Evolutionary conservation across 2,329 filamentous ascomycete species (phyloP).

Genomic region (Mariannaea elegans): DNA sequence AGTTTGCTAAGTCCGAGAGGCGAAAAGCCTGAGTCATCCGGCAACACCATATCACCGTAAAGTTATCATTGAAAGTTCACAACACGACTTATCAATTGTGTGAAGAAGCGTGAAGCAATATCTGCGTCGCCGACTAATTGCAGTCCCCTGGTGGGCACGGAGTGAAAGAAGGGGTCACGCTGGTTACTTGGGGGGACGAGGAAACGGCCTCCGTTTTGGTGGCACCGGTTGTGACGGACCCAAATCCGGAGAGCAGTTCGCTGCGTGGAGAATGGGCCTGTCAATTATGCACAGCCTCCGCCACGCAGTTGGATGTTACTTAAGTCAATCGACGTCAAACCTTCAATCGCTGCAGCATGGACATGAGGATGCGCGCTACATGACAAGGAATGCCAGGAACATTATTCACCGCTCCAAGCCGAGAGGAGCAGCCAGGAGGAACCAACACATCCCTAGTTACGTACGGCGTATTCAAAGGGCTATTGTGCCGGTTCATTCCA

Average conservation of each 20-base stretch:
- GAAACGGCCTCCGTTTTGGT: neutral
- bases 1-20: slow-evolving; percentile 31
- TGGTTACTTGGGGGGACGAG: too few species aligned
- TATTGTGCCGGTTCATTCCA: neutral
- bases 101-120: neutral
- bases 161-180: too few species aligned
- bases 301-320: neutral
- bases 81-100: too few species aligned
- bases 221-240: neutral
- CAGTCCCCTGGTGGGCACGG: too few species aligned
- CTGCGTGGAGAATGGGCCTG: slow-evolving; percentile 4
- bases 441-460: neutral
- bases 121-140: too few species aligned
- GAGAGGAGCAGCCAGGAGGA: neutral
- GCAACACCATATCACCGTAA: neutral
- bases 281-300: slow-evolving; percentile 8
- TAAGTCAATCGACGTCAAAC: slow-evolving; percentile 1
- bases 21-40: slow-evolving; percentile 29
- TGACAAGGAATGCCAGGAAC: slow-evolving; percentile 1
- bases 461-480: neutral
- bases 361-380: slow-evolving; percentile 10
- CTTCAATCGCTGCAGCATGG: slow-evolving; percentile 5
- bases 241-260: neutral
- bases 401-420: slow-evolving; percentile 10
- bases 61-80: too few species aligned